phyloP scores from a whole-genome alignment of 805 yeast genomes.

The baker's yeast (Saccharomyces cerevisiae) region DNA sequence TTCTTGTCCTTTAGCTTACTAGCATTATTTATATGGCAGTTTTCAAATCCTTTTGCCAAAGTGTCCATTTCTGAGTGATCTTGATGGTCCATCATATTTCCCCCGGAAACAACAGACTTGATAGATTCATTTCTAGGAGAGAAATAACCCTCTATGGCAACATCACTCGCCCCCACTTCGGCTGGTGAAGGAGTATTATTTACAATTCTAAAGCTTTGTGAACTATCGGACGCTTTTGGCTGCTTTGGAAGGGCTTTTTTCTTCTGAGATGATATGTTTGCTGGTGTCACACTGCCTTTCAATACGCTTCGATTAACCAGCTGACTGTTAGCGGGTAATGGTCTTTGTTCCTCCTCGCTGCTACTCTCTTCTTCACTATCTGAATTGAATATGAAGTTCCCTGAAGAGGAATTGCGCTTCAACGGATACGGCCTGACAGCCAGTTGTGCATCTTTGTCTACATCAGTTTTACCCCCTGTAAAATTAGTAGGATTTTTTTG shows the following conservation, averaged over 20 bases:
- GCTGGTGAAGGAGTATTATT: slow-evolving; percentile 15
- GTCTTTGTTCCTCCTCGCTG: not conserved
- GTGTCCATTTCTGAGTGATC: slow-evolving; percentile 4
- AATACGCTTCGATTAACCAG: not conserved
- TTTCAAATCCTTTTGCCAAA: slow-evolving; percentile 6
- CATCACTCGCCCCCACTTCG: slow-evolving; percentile 30
- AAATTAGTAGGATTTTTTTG: slow-evolving; percentile 7
- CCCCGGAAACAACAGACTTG: slow-evolving; percentile 18
- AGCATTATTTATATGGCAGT: slow-evolving; percentile 4
- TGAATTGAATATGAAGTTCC: slow-evolving; percentile 25
- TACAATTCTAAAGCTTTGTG: slow-evolving; percentile 6
- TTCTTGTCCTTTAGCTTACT: not conserved
- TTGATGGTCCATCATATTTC: slow-evolving; percentile 9
- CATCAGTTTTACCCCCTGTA: not conserved
- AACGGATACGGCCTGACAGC: slow-evolving; percentile 5
- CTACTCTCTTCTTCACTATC: slow-evolving; percentile 23
- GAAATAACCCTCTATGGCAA: slow-evolving; percentile 40
- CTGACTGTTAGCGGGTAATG: not conserved
- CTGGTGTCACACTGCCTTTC: not conserved
- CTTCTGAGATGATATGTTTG: not conserved
- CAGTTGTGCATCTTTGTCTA: not conserved
- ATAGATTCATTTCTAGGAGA: slow-evolving; percentile 23
- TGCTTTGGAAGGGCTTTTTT: slow-evolving; percentile 4
- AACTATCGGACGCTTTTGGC: slow-evolving; percentile 1
- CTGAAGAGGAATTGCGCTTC: slow-evolving; percentile 15